Evolutionary conservation across 208 protist species (phyloP).

Genomic region (Phytomonas francai): DNA sequence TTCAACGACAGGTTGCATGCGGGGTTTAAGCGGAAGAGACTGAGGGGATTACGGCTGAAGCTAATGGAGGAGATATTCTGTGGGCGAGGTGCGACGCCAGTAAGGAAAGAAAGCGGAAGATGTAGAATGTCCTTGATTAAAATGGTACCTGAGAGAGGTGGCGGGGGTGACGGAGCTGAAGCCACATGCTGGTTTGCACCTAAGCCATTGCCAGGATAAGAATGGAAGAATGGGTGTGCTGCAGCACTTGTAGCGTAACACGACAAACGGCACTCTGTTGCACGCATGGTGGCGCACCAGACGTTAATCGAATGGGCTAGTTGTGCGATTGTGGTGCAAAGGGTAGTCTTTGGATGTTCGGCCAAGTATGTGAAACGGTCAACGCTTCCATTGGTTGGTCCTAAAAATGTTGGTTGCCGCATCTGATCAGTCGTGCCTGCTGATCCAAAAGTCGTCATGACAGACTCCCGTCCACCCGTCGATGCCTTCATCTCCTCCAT

Average conservation of each 20-base stretch:
- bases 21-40: constrained; percentile 31
- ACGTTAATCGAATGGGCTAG: not conserved
- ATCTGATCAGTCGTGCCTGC: not conserved
- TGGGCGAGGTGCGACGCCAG: constrained; percentile 13
- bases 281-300: not conserved
- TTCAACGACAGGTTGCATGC: constrained; percentile 27
- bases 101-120: constrained; percentile 28
- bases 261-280: not conserved
- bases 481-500: not conserved
- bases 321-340: not conserved
- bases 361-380: not conserved
- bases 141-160: constrained; percentile 18
- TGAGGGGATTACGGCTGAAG: constrained; percentile 47
- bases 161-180: constrained; percentile 11
- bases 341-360: not conserved
- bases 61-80: constrained; percentile 25
- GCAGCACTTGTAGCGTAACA: not conserved
- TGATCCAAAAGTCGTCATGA: not conserved
- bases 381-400: not conserved
- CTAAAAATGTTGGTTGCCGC: not conserved
- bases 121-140: constrained; percentile 26
- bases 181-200: not conserved
- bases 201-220: not conserved
- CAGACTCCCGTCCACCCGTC: not conserved
- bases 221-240: not conserved